phyloP scores from a whole-genome alignment of 2,329 filamentous ascomycete genomes.

The Aspergillus viridinutans region DNA sequence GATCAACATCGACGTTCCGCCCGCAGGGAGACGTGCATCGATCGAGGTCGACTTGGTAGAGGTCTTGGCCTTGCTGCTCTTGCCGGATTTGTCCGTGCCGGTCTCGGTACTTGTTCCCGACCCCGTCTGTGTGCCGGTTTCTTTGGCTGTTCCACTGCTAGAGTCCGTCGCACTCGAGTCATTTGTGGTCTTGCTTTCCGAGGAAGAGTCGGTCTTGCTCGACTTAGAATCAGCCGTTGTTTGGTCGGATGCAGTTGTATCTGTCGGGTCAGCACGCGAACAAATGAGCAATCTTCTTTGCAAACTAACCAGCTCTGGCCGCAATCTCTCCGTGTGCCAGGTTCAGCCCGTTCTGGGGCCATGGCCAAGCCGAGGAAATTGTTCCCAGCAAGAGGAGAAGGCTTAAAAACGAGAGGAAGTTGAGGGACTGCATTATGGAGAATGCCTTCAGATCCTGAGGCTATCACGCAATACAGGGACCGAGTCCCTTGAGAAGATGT shows the following conservation, averaged over 20 bases:
- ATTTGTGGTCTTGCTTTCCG: background rate
- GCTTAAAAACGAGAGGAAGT: constrained; percentile 29
- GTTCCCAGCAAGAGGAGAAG: constrained; percentile 30
- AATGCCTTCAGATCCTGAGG: background rate
- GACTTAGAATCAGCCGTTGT: background rate
- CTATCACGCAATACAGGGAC: background rate
- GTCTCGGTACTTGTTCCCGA: constrained; percentile 12
- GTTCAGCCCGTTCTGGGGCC: constrained; percentile 13
- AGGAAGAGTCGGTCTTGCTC: background rate
- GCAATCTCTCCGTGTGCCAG: constrained; percentile 16
- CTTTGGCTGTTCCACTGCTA: constrained; percentile 9
- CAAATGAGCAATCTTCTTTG: background rate
- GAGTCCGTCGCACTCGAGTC: constrained; percentile 2
- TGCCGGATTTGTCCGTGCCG: constrained; percentile 15
- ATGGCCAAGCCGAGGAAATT: constrained; percentile 29
- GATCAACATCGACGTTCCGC: constrained; percentile 60
- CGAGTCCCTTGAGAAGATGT: background rate
- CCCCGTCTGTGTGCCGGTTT: constrained; percentile 10
- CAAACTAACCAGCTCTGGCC: constrained; percentile 25
- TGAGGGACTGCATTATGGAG: constrained; percentile 31
- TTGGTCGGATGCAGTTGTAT: background rate
- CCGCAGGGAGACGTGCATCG: constrained; percentile 52
- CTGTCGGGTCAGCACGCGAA: background rate
- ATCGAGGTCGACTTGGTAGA: constrained; percentile 41
- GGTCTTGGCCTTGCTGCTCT: constrained; percentile 20